These are phyloP conservation scores for Phialocephala sp. DNA, from an alignment of 2,329 filamentous ascomycete genomes.

Conservation along the genomic window DNA sequence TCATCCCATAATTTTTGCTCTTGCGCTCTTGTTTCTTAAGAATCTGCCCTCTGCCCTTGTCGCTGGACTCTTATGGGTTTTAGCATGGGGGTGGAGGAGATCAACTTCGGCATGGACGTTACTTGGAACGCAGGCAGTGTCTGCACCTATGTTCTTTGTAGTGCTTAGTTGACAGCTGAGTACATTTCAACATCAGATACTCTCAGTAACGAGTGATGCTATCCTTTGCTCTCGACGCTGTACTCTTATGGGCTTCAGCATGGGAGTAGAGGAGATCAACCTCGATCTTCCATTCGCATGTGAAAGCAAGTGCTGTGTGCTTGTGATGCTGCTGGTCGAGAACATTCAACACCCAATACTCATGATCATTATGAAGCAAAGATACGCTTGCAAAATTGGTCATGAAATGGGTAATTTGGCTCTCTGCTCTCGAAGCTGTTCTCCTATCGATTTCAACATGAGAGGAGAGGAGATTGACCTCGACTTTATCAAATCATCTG, in stretches of 20 bases:
- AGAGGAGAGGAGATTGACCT: too few species aligned
- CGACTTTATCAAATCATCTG: too few species aligned
- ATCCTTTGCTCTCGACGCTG: not conserved
- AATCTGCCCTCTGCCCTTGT: not conserved
- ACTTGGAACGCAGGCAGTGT: slow-evolving; percentile 1
- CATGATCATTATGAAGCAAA: not conserved
- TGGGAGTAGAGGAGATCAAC: not conserved
- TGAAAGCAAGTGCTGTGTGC: not conserved
- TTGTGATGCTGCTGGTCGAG: not conserved
- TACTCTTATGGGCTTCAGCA: not conserved
- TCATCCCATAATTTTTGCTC: not conserved
- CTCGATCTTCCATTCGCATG: not conserved
- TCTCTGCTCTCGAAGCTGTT: too few species aligned
- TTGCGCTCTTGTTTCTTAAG: not conserved
- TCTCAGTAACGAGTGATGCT: not conserved
- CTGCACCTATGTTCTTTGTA: not conserved
- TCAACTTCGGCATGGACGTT: not conserved
- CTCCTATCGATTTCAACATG: too few species aligned
- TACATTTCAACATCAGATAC: not conserved
- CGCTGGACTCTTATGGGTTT: not conserved
- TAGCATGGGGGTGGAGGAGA: slow-evolving; percentile 1
- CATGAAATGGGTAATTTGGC: not conserved
- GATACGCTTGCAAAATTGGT: not conserved
- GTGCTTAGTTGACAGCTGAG: not conserved
- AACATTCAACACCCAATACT: not conserved